Base-by-base conservation (phyloP, 2,329 filamentous ascomycete genomes). In the Aspergillus pseudonomiae region DNA sequence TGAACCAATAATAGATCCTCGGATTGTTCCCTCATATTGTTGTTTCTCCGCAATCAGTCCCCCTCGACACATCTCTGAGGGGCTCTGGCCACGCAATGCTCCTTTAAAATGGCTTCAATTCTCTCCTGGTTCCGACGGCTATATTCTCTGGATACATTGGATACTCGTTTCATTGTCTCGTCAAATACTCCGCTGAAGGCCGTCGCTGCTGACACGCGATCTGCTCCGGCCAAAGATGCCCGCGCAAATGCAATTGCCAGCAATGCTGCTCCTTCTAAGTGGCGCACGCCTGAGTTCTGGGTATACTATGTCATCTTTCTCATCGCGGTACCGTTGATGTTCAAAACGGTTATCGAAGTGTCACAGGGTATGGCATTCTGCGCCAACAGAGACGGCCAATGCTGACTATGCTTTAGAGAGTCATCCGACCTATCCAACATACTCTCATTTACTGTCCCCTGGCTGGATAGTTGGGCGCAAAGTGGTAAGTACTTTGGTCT, bases 401-500 rank as follows among this genome's bases (percentile, higher is more conserved):
- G 59, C 67, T 71, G 53, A 72, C 57, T 32, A 45, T 41, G 48
- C 24, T 28, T 46, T 56, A 96, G 93, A 90, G 64, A 89, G 88
- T 41, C 91, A 97, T 75, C 91, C 92, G 6, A 89, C 91, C 69
- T 99, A 95, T 75, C 76, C 84, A 63, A 91, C 89, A 69, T 97
- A 89, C 74, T 85, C 90, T 65, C 82, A 83, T 64, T 82, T 89
- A 45, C 85, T 99, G 19, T 89, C 88, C 2, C 84, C 88, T 10
- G 96, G 95, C 70, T 99, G 95, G 95, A 91, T 99, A 62, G 91
- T 91, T 9, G 94, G 94, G 30, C 91, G 94, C 63, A 92, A 92
- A 84, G 92, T 98, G 66, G 91, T 93, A 83, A 72, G 87, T 77
- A 2, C 10, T 16, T 3, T 26, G 9, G 16, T 4, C 12, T 4